Percentiles rank a stretch among this genome's conserved stretches.
These are phyloP conservation scores for Hymenoscyphus salicellus DNA, from an alignment of 2,329 filamentous ascomycete genomes.

Conservation along the genomic window DNA sequence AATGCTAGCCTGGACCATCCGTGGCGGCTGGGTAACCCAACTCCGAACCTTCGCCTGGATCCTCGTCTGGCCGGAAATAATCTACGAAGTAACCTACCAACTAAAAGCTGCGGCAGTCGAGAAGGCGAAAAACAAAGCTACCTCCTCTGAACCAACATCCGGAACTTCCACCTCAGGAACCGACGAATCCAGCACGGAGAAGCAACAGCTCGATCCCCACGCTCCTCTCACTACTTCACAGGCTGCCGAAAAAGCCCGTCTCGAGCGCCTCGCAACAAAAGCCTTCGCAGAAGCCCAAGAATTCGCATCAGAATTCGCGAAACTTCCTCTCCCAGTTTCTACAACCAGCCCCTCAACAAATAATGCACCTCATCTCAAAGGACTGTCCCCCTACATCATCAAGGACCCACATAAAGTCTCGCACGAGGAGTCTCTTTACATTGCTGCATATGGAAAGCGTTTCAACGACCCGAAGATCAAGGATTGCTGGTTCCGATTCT, in stretches of 20 bases:
- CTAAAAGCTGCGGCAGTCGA: conserved; percentile 56
- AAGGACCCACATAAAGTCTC: conserved; percentile 75
- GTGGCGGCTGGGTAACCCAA: conserved; percentile 90
- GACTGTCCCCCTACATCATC: conserved; percentile 64
- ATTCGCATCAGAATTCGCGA: conserved; percentile 29
- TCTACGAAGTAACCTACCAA: conserved; percentile 73
- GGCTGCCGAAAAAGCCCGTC: conserved; percentile 59
- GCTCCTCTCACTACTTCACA: conserved; percentile 46
- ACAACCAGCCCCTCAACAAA: conserved; percentile 58
- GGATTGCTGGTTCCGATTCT: conserved; percentile 68
- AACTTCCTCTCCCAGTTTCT: conserved; percentile 41
- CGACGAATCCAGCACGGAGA: conserved; percentile 29
- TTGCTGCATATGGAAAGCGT: conserved; percentile 56
- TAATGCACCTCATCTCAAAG: conserved; percentile 54
- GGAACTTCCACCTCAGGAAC: conserved; percentile 15
- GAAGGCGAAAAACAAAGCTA: conserved; percentile 35
- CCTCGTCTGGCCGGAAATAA: conserved; percentile 76
- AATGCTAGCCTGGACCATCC: conserved; percentile 89
- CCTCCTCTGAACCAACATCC: conserved; percentile 19
- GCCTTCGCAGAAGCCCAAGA: conserved; percentile 41
- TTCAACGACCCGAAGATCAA: conserved; percentile 51
- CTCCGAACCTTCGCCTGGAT: conserved; percentile 89
- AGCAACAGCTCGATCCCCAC: conserved; percentile 32
- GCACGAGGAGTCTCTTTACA: conserved; percentile 71
- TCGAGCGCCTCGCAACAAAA: conserved; percentile 55